These are phyloP conservation scores for Fraxinus latifolia DNA, from an alignment of 305 asterid genomes.

Conservation along the genomic window DNA sequence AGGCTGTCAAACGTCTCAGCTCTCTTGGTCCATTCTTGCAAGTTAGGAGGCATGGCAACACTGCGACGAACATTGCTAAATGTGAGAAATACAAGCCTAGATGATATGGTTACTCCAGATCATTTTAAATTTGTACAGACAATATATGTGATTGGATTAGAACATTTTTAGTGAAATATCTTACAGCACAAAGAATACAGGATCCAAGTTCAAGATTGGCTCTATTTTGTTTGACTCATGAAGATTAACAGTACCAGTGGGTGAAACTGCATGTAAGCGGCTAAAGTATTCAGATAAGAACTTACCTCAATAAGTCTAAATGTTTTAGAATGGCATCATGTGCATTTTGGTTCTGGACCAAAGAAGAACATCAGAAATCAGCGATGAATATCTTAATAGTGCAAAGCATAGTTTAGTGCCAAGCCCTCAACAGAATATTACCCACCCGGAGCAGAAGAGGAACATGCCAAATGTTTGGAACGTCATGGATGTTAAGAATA, in stretches of 20 bases:
- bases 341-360: conserved; percentile 78
- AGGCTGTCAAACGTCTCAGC: conserved; percentile 87
- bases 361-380: conserved; percentile 23
- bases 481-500: conserved; percentile 80
- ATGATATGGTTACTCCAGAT: conserved; percentile 4
- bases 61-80: conserved; percentile 40
- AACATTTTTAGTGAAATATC: neutral
- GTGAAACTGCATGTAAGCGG: conserved; percentile 9
- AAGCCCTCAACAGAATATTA: conserved; percentile 20
- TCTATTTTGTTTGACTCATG: neutral
- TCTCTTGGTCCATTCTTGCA: conserved; percentile 89
- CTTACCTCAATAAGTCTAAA: conserved; percentile 55
- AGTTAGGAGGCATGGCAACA: conserved; percentile 59
- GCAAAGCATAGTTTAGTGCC: neutral
- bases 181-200: neutral
- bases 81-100: conserved; percentile 2
- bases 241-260: neutral
- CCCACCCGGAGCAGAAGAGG: conserved; percentile 86
- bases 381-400: conserved; percentile 3
- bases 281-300: conserved; percentile 17
- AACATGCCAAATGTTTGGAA: conserved; percentile 89
- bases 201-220: neutral
- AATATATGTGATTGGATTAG: neutral
- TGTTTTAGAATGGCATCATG: conserved; percentile 75
- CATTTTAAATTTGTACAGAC: conserved; percentile 6